Base-by-base conservation (phyloP, 371 early-diverging fungal species). In the Mucor irregularis region DNA sequence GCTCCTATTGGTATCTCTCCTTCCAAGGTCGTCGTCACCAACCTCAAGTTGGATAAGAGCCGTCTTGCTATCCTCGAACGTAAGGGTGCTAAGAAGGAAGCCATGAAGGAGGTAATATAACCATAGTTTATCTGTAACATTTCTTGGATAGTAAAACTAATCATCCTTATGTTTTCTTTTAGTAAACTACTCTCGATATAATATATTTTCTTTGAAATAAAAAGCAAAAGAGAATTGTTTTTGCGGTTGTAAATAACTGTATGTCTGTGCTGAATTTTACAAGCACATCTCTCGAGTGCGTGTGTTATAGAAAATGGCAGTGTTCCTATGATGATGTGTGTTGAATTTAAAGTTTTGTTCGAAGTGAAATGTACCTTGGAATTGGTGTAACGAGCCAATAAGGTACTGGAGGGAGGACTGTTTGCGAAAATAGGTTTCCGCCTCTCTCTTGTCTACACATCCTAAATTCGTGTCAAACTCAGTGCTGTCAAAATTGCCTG, bases 21-120 rank as follows among this genome's bases (percentile, higher is more conserved):
- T 67, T 96, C 96, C 78, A 98, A 98, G 85, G 96, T 96, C 53
- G 87, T 92, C 63, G 86, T 98, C 83, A 94, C 92, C 77, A 90
- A 90, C 75, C 70, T 95, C 69, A 88, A 97, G 89, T 66, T 95
- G 61, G 94, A 95, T 89, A 96, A 94, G 87, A 97, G 96, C 88
- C 93, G 98, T 74, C 78, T 87, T 82, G 80, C 76, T 60, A 73
- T 93, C 53, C 81, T 95, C 54, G 90, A 88, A 64, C 90, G 94
- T 77, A 92, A 91, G 87, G 67, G 60, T 59, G 58, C 50, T 50
- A 64, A 65, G 60, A 65, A 69, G 52, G 64, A 67, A 28, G 66
- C 68, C 57, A 76, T 68, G 71, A 56, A 76, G 53, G 64, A 72
- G 68, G 73, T 74, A 64, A 59, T n/a, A n/a, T n/a, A n/a, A n/a